A percentile compares a stretch with the other conserved stretches of the same genome.
These are phyloP conservation scores for Penicillium goetzii DNA, from an alignment of 495 filamentous ascomycete genomes.

Conservation along the genomic window DNA sequence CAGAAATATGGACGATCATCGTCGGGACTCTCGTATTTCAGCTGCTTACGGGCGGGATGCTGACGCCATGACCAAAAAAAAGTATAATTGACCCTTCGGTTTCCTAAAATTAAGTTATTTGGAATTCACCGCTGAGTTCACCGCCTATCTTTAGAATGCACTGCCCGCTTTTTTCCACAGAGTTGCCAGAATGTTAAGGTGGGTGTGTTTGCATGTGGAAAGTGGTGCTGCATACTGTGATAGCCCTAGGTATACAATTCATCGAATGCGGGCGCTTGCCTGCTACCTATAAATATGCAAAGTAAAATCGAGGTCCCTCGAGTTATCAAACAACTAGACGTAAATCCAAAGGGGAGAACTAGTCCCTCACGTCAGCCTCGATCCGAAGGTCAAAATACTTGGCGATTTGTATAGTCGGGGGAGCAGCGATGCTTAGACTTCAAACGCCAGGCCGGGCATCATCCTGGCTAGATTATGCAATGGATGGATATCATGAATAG, in stretches of 20 bases:
- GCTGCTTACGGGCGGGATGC: conserved; percentile 2
- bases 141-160: neutral
- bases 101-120: conserved; percentile 3
- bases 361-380: conserved; percentile 7
- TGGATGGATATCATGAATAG: neutral
- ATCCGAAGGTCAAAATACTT: neutral
- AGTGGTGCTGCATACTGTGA: neutral
- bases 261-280: neutral
- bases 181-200: neutral
- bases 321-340: neutral
- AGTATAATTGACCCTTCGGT: neutral
- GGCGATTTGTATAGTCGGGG: neutral
- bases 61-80: neutral
- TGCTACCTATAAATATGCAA: neutral
- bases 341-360: neutral
- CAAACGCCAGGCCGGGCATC: neutral
- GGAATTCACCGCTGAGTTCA: conserved; percentile 4
- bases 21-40: neutral
- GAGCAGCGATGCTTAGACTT: neutral
- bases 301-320: neutral
- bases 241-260: neutral
- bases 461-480: neutral
- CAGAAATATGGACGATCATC: neutral
- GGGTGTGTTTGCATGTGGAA: neutral
- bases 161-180: neutral